A percentile compares a stretch with the other conserved stretches of the same genome.
These are phyloP conservation scores for Moesziomyces parantarcticus DNA, from an alignment of 1,284 basidiomycete genomes.

Conservation along the genomic window DNA sequence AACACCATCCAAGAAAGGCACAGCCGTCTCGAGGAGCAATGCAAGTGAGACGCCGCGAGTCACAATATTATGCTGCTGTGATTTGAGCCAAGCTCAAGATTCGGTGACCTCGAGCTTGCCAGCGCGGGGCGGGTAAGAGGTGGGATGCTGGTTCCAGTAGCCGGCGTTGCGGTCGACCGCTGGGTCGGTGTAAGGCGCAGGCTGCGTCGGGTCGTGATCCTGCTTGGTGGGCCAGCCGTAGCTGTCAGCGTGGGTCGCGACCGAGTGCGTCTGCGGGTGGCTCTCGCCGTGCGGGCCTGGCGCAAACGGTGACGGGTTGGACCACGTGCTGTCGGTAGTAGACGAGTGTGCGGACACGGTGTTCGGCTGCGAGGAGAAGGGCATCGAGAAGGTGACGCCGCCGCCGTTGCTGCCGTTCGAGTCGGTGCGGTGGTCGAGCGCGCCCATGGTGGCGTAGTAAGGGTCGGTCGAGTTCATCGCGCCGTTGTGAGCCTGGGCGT, in stretches of 20 bases:
- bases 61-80: not conserved
- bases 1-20: not conserved
- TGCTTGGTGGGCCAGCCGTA: slow-evolving; percentile 51
- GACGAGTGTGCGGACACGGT: slow-evolving; percentile 36
- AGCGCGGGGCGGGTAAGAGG: slow-evolving; percentile 28
- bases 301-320: slow-evolving; percentile 44
- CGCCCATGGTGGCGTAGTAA: slow-evolving; percentile 34
- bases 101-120: slow-evolving; percentile 40
- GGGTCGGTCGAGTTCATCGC: slow-evolving; percentile 22
- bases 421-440: slow-evolving; percentile 34
- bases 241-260: slow-evolving; percentile 28
- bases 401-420: slow-evolving; percentile 29
- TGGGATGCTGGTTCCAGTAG: slow-evolving; percentile 48
- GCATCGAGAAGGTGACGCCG: slow-evolving; percentile 50
- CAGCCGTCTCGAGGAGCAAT: no score
- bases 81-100: slow-evolving; percentile 3
- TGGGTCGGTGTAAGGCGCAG: slow-evolving; percentile 30
- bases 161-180: slow-evolving; percentile 29
- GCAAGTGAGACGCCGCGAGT: no score
- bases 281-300: slow-evolving; percentile 44
- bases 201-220: slow-evolving; percentile 71
- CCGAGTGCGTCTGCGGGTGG: slow-evolving; percentile 29
- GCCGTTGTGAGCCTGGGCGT: slow-evolving; percentile 17
- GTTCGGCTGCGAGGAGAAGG: slow-evolving; percentile 27
- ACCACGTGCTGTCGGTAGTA: slow-evolving; percentile 38